Base-by-base conservation (phyloP, 306 rosid genomes). In the Vigna trinervia region DNA sequence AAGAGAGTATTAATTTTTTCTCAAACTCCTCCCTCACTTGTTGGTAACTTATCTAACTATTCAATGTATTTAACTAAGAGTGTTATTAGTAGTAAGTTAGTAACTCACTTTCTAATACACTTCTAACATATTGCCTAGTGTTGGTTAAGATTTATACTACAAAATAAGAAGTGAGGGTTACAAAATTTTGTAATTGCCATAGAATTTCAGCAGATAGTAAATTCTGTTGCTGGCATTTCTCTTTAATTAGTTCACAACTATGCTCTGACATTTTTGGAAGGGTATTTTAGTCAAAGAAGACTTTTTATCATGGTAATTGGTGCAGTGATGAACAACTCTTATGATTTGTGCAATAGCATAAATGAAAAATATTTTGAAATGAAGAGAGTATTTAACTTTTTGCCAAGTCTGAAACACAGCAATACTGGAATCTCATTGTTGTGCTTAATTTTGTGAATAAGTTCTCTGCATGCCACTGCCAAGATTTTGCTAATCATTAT, bases 401-500 rank as follows among this genome's bases (percentile, higher is more conserved):
- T 52, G 58, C 69, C 53, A 17, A 45, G 15, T 70, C 81, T 63
- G 23, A 53, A 72, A 53, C 47, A 39, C 26, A 22, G 36, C 57
- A 51, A 45, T 71, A 45, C 38, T 60, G 73, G 50, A 69, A 65
- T 78, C 58, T 26, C 15, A 46, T 47, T 13, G 5, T 30, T 46
- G n/a, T 63, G 54, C 15, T 0, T 51, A 58, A 22, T 15, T 62
- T 26, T 69, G n/a, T 69, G 73, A 54, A 26, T 62, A 69, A 32
- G 50, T 64, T 63, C 19, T 70, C 14, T 3, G 45, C 66, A 51
- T 64, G 19, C 62, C 23, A 28, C n/a, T 63, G 60, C 53, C 30
- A 71, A 70, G 61, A 48, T 53, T 56, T 75, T 48, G 23, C 74
- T 77, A 19, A 71, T 26, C 3, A 15, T 53, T 72, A 17, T 73